Conservation (phyloP, 2,329 filamentous ascomycete genomes). For the Ophiostoma quercus region DNA sequence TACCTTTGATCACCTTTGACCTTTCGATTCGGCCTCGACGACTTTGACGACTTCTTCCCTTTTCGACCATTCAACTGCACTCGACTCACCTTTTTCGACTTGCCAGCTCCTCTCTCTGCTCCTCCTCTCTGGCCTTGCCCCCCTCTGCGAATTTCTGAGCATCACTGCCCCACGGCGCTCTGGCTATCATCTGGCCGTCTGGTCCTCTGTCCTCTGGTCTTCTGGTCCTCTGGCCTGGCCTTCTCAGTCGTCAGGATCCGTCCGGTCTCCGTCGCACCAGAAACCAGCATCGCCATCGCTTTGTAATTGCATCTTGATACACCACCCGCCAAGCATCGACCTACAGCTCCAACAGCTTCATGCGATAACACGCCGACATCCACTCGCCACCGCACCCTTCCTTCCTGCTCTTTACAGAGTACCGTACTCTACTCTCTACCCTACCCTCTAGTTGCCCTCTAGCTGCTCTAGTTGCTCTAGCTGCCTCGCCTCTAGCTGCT, state of each 20-base stretch:
- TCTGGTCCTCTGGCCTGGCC: too few species aligned
- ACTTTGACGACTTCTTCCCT: neutral
- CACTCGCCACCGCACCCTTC: neutral
- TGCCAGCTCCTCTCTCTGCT: conserved; percentile 8
- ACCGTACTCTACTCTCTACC: neutral
- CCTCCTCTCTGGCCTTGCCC: neutral
- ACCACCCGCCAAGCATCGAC: neutral
- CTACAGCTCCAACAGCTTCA: neutral
- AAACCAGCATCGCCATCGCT: neutral
- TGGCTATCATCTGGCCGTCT: neutral
- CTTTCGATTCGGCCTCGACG: neutral
- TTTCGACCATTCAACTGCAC: neutral
- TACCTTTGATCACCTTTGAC: neutral
- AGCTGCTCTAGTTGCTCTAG: neutral
- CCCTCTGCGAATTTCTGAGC: conserved; percentile 12
- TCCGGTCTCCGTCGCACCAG: neutral
- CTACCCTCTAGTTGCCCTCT: neutral
- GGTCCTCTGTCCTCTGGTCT: too few species aligned
- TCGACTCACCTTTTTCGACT: conserved; percentile 2
- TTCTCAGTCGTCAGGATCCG: neutral
- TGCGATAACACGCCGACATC: neutral
- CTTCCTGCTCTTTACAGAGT: too few species aligned
- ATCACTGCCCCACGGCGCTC: conserved; percentile 4
- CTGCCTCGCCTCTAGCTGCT: neutral
- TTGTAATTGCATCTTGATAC: neutral